Evolutionary conservation across 2,329 filamentous ascomycete species (phyloP).

Genomic region (Fusarium buxicola): DNA sequence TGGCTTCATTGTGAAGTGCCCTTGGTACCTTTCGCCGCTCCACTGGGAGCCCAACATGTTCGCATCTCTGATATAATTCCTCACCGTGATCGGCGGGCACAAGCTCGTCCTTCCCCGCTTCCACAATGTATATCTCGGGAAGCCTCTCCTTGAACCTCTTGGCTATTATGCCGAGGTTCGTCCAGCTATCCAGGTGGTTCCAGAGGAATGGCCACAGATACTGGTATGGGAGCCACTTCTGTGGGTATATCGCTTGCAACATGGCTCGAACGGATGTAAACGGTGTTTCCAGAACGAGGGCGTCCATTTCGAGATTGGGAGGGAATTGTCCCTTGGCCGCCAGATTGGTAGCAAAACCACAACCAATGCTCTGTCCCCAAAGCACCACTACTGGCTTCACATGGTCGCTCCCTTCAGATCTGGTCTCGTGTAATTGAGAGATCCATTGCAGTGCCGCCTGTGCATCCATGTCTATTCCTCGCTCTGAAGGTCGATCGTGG

Average conservation of each 20-base stretch:
- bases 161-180: conserved; percentile 61
- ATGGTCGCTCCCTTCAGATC: conserved; percentile 21
- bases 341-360: conserved; percentile 75
- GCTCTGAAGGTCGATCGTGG: conserved; percentile 75
- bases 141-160: conserved; percentile 33
- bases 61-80: conserved; percentile 59
- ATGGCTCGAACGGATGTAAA: conserved; percentile 78
- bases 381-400: conserved; percentile 63
- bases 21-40: conserved; percentile 57
- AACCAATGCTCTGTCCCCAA: conserved; percentile 84
- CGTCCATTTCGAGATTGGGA: conserved; percentile 54
- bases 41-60: conserved; percentile 59
- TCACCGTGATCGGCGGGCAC: conserved; percentile 65
- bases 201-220: conserved; percentile 80
- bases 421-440: conserved; percentile 53
- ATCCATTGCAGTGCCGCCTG: conserved; percentile 74
- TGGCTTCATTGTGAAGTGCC: conserved; percentile 69
- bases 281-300: conserved; percentile 79
- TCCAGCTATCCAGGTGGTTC: conserved; percentile 68
- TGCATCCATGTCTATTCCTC: conserved; percentile 76
- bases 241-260: conserved; percentile 78
- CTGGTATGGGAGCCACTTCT: conserved; percentile 82
- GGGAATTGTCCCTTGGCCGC: conserved; percentile 53
- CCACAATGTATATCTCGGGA: conserved; percentile 62
- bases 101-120: conserved; percentile 69